A percentile compares a stretch with the other conserved stretches of the same genome.
Evolutionary conservation across 495 filamentous ascomycete species (phyloP).

Genomic region (Daldinia concentrica): DNA sequence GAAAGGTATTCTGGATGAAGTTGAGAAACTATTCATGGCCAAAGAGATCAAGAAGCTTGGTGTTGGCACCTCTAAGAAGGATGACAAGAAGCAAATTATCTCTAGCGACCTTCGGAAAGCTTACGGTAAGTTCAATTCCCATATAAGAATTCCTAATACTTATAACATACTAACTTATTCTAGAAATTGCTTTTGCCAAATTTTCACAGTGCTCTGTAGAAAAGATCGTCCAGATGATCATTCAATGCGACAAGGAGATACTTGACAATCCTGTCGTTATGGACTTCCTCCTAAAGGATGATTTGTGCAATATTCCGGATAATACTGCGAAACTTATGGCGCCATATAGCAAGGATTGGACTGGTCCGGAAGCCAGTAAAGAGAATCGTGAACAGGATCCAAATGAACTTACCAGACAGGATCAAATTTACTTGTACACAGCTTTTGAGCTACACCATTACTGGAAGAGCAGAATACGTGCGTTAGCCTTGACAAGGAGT

Average conservation of each 20-base stretch:
- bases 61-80: constrained; percentile 73
- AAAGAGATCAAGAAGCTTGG: constrained; percentile 93
- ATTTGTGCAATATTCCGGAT: constrained; percentile 90
- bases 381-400: constrained; percentile 89
- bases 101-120: constrained; percentile 89
- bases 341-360: constrained; percentile 96
- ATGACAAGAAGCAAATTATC: constrained; percentile 97
- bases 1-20: constrained; percentile 95
- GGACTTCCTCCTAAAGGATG: constrained; percentile 94
- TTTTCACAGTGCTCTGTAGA: constrained; percentile 83
- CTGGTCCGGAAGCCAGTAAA: constrained; percentile 81
- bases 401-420: constrained; percentile 85
- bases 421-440: constrained; percentile 93
- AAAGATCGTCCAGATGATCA: constrained; percentile 88
- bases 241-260: constrained; percentile 92
- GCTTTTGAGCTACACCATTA: constrained; percentile 97
- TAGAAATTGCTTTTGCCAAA: constrained; percentile 90
- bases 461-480: constrained; percentile 97
- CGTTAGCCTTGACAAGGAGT: constrained; percentile 82
- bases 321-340: constrained; percentile 91
- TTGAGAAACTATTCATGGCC: constrained; percentile 96
- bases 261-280: constrained; percentile 94
- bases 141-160: not conserved
- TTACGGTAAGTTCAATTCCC: constrained; percentile 65
- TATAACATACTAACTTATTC: constrained; percentile 26